A percentile compares a stretch with the other conserved stretches of the same genome.
These are phyloP conservation scores for Buddleja alternifolia DNA, from an alignment of 257 asterid species.

Conservation along the genomic window DNA sequence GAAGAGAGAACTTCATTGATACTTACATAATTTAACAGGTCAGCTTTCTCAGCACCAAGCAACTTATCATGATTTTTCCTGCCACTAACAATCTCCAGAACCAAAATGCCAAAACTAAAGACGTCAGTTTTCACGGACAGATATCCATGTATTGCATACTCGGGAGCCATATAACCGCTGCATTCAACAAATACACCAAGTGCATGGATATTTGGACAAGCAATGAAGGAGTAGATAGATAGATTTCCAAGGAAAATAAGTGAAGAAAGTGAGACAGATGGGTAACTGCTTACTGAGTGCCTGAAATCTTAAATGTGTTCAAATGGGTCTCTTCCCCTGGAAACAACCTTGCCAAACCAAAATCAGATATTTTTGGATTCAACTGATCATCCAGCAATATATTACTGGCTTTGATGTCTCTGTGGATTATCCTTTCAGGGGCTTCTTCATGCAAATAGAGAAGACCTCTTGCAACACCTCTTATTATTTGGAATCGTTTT, in stretches of 20 bases:
- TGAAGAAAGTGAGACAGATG: background rate
- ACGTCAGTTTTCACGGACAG: conserved; percentile 88
- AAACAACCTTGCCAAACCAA: conserved; percentile 89
- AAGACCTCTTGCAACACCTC: conserved; percentile 81
- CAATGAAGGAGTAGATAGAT: background rate
- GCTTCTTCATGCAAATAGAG: conserved; percentile 89
- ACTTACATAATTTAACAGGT: conserved; percentile 79
- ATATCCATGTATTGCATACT: conserved; percentile 79
- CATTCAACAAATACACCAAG: conserved; percentile 24
- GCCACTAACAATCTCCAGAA: conserved; percentile 84
- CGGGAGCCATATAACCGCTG: conserved; percentile 97
- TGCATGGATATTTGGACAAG: conserved; percentile 8
- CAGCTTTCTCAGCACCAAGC: conserved; percentile 62
- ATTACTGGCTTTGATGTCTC: conserved; percentile 92
- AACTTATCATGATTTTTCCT: conserved; percentile 59
- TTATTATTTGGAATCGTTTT: conserved; percentile 54
- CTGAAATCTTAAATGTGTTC: conserved; percentile 70
- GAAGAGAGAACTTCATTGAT: background rate
- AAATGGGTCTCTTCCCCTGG: conserved; percentile 81
- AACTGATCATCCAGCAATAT: conserved; percentile 76
- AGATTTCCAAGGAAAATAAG: conserved; percentile 7
- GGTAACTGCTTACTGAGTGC: conserved; percentile 66
- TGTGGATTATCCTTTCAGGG: conserved; percentile 79
- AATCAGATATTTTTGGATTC: conserved; percentile 86
- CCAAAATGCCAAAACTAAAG: conserved; percentile 79